Conservation (phyloP, 2,329 filamentous ascomycete species). For the Aspergillus piperis region DNA sequence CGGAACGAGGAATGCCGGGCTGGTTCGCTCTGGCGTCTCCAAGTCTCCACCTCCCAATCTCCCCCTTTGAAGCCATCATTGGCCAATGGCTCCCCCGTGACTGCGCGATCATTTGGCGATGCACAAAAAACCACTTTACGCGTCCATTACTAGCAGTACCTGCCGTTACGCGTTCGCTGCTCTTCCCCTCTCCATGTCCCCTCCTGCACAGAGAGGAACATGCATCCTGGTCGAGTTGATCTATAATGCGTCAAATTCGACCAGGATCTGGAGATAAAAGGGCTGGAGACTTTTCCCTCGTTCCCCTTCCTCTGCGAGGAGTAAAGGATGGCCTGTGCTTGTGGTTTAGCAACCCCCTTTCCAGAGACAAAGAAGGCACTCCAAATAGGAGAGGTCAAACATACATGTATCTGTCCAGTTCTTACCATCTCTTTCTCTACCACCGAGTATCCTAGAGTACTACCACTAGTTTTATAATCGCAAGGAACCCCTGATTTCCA, state of each 20-base stretch:
- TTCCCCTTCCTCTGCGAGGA: neutral
- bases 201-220: neutral
- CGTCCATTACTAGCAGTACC: slow-evolving; percentile 22
- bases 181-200: slow-evolving; percentile 19
- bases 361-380: neutral
- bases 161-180: slow-evolving; percentile 29
- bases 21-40: neutral
- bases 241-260: neutral
- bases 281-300: neutral
- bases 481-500: slow-evolving; percentile 9
- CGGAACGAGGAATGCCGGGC: neutral
- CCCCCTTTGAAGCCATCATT: slow-evolving; percentile 19
- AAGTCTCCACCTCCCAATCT: neutral
- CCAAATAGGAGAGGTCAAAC: slow-evolving; percentile 6
- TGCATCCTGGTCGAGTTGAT: neutral
- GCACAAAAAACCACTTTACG: slow-evolving; percentile 34
- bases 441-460: neutral
- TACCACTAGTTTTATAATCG: slow-evolving; percentile 7
- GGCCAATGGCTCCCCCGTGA: slow-evolving; percentile 33
- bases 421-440: slow-evolving; percentile 14
- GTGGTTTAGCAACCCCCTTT: slow-evolving; percentile 2
- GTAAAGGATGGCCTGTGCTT: neutral
- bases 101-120: slow-evolving; percentile 42
- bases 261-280: neutral
- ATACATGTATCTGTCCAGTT: slow-evolving; percentile 7